Evolutionary conservation across 495 filamentous ascomycete genomes (phyloP).

Genomic region (Sabuloglossum arenarium): DNA sequence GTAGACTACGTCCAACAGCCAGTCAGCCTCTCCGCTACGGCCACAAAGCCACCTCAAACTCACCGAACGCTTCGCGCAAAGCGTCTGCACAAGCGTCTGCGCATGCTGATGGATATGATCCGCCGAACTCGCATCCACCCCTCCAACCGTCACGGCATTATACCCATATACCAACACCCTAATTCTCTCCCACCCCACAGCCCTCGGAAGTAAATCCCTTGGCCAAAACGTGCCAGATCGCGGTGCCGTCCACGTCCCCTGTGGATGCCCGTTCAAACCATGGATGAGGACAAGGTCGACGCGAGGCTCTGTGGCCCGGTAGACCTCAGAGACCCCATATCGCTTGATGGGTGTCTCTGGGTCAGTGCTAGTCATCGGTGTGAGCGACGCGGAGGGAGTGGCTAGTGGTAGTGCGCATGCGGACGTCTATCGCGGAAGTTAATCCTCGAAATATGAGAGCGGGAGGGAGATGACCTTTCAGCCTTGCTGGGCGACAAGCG

Average conservation of each 20-base stretch:
- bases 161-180: slow-evolving; percentile 71
- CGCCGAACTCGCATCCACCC: slow-evolving; percentile 26
- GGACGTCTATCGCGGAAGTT: too few species aligned
- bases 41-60: slow-evolving; percentile 5
- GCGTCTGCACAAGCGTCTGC: slow-evolving; percentile 45
- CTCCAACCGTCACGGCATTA: slow-evolving; percentile 52
- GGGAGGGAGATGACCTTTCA: too few species aligned
- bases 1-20: slow-evolving; percentile 27
- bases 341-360: too few species aligned
- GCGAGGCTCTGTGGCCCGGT: too few species aligned
- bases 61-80: slow-evolving; percentile 37
- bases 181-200: slow-evolving; percentile 29
- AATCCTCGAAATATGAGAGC: too few species aligned
- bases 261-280: slow-evolving; percentile 61
- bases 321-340: too few species aligned
- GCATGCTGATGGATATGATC: slow-evolving; percentile 72
- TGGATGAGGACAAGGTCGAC: slow-evolving; percentile 33
- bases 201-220: slow-evolving; percentile 43
- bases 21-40: slow-evolving; percentile 3
- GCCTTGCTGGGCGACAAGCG: too few species aligned
- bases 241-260: slow-evolving; percentile 52
- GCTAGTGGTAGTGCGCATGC: too few species aligned
- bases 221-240: slow-evolving; percentile 52
- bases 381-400: too few species aligned
- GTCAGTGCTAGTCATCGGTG: too few species aligned